Evolutionary conservation across 73 alveolate species (phyloP), one percentile per base, ranked within the genome.

Genomic region (Tetrahymena malaccensis): DNA sequence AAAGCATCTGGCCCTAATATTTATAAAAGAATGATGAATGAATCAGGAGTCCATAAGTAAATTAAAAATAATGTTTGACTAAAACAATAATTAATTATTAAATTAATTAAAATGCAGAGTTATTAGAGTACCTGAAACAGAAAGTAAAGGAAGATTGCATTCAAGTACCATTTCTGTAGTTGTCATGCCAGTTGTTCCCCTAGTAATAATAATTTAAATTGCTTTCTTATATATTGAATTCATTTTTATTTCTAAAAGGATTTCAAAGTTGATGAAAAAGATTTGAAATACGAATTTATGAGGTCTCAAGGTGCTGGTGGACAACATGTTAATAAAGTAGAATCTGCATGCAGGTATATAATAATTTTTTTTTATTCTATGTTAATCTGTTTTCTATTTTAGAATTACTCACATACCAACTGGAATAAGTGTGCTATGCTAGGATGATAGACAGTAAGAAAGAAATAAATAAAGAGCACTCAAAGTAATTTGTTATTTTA

Each of bases 251-350:
- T 56, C 15, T 31, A 85, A 44, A 95, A 89, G 84, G 98, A 96
- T 44, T 97, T 97, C 94, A 44, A 70, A 34, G 89, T 97, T n/a
- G 97, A 97, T 94, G 98, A 97, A 55, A 98, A 97, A 43, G 99
- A 98, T 94, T 33, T 97, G 27, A 97, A 94, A 85, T 96, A 97
- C 56, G 99, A 98, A 55, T 97, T 97, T 19, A 94, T 95, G 97
- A 97, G 98, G 94, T 98, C 99, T 1, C 34, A 97, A 31, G 99
- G 99, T 22, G 98, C 99, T 43, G 99, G 99, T 44, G 99, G 99
- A 13, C 94, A 98, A 96, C 99, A 98, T 96, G 99, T 98, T n/a
- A 98, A 98, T 95, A 98, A 94, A 40, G 98, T 98, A 37, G 99
- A 98, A 85, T 96, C 99, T 34, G 99, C 99, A 35, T 93, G 96